Evolutionary conservation across 768 basidiomycete species (phyloP).

Genomic region (Mycena crocata): DNA sequence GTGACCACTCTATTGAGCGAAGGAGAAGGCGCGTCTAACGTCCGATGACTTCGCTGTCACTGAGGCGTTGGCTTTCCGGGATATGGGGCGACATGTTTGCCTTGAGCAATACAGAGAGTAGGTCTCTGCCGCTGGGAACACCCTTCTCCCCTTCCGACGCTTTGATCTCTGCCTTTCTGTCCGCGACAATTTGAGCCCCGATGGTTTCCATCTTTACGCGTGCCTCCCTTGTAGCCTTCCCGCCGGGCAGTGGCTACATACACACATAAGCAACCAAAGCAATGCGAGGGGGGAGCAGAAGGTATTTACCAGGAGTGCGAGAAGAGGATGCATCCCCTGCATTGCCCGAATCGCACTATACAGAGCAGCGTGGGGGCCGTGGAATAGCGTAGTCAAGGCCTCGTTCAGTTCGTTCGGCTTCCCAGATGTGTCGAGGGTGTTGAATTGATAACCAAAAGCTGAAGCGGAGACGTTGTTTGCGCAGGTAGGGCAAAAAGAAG

Average conservation of each 20-base stretch:
- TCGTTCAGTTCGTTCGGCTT: slow-evolving; percentile 43
- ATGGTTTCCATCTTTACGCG: slow-evolving; percentile 49
- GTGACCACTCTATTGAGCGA: slow-evolving; percentile 47
- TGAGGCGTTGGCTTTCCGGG: neutral
- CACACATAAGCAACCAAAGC: neutral
- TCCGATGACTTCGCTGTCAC: neutral
- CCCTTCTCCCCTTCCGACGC: slow-evolving; percentile 25
- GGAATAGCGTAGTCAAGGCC: slow-evolving; percentile 47
- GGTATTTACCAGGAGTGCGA: slow-evolving; percentile 39
- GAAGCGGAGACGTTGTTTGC: neutral
- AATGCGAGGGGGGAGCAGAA: slow-evolving; percentile 44
- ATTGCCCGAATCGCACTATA: slow-evolving; percentile 32
- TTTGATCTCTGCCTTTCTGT: slow-evolving; percentile 49
- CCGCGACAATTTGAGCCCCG: slow-evolving; percentile 49
- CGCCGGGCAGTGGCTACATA: slow-evolving; percentile 1
- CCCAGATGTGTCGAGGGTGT: slow-evolving; percentile 40
- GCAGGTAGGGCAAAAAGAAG: neutral
- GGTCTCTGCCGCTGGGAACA: slow-evolving; percentile 50
- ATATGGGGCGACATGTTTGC: neutral
- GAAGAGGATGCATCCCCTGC: slow-evolving; percentile 39
- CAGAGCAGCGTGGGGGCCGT: neutral
- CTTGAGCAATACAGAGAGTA: neutral
- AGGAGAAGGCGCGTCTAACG: neutral
- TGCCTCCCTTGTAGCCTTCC: slow-evolving; percentile 30
- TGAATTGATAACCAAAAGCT: slow-evolving; percentile 48